These are phyloP conservation scores for Lentinula edodes DNA, from an alignment of 768 basidiomycete genomes.

Conservation along the genomic window DNA sequence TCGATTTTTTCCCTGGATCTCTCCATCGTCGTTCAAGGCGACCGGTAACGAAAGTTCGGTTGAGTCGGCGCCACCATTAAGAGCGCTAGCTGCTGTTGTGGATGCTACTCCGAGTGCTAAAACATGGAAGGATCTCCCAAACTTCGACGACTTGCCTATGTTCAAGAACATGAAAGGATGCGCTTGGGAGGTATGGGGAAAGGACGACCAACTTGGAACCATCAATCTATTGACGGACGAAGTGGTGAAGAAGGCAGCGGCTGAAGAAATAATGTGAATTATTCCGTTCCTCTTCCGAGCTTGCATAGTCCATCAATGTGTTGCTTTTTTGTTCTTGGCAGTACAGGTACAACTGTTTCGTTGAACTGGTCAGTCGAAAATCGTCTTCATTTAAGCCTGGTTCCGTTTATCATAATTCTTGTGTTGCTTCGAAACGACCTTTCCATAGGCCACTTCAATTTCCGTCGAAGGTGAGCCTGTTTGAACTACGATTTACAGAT, in stretches of 20 bases:
- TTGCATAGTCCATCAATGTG: background rate
- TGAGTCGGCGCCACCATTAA: background rate
- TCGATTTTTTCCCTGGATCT: background rate
- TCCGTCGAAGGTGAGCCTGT: constrained; percentile 44
- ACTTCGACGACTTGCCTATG: constrained; percentile 28
- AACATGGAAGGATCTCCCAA: constrained; percentile 1
- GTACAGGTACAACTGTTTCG: constrained; percentile 48
- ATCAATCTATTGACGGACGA: constrained; percentile 60
- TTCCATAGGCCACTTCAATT: constrained; percentile 57
- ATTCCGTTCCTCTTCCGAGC: constrained; percentile 17
- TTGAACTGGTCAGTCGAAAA: constrained; percentile 47
- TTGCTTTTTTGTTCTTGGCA: constrained; percentile 12
- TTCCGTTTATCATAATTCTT: background rate
- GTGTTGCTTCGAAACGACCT: background rate
- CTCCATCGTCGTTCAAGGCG: background rate
- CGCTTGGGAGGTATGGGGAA: constrained; percentile 67
- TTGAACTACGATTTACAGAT: background rate
- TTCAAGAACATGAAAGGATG: constrained; percentile 46
- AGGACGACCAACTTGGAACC: constrained; percentile 61
- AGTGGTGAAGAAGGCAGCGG: constrained; percentile 52
- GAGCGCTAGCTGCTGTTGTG: background rate
- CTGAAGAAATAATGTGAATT: constrained; percentile 48
- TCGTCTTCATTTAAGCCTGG: background rate
- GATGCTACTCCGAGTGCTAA: background rate
- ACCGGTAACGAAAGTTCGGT: background rate